Base-by-base conservation (phyloP, 2,329 filamentous ascomycete genomes). In the Capronia epimyces region DNA sequence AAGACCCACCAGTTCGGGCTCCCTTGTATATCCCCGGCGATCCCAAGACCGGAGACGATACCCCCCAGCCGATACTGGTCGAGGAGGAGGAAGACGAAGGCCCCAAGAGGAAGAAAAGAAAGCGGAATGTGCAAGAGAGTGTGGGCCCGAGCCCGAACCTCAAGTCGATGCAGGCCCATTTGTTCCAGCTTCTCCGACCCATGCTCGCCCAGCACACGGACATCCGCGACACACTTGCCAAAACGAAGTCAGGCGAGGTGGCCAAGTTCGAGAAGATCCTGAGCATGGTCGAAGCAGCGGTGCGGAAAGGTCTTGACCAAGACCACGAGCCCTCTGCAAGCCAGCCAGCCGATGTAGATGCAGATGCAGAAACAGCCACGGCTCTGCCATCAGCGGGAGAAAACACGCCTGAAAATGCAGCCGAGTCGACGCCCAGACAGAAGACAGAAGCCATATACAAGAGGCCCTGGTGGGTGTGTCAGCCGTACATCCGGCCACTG, bases 161-260 rank as follows among this genome's bases (percentile, higher is more conserved):
- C 42, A 76, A 79, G 9, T 83, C 83, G 27, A 87, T 96, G 77
- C 90, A 97, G 68, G 82, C 89, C 0, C 93, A 98, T 68, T 79
- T 96, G 37, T 98, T 98, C 75, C 87, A 95, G 66, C 79, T 98
- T 21, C 78, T 97, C 18, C 81, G 91, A 13, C 83, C 91, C 25
- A 79, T 97, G 20, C 83, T 98, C 27, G 76, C 83, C 1, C 79
- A 77, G 55, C 87, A 96, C 68, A 90, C 87, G 20, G 79, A 93
- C 59, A 82, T 97, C 25, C 81, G 93, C 25, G 89, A 97, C 65
- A 80, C 84, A n/a, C 77, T 98, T 1, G 90, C 88, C 0, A 76
- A 75, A 54, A 80, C 77, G 13, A 72, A 78, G 16, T 75, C 80
- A 0, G 86, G 86, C 29, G 86, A 95, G 60, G 81, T 97, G 48